phyloP scores from a whole-genome alignment of 805 yeast species.

The Lipomyces sp. region DNA sequence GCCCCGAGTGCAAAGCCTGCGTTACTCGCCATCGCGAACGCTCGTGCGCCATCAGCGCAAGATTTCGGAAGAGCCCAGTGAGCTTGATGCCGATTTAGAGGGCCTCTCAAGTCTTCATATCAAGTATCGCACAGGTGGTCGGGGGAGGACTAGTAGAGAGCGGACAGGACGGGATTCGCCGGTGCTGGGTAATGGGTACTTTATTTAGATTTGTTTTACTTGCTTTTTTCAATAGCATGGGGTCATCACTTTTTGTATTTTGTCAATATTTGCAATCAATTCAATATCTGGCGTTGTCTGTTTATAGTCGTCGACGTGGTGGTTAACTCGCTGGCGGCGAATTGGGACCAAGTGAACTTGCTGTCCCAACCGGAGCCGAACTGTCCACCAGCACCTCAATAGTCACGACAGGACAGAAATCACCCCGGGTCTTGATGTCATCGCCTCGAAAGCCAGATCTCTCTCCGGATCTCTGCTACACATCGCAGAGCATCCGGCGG shows the following conservation, averaged over 20 bases:
- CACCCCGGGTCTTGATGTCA: no score
- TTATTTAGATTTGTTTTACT: background rate
- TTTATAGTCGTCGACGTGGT: background rate
- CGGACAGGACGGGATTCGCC: conserved; percentile 16
- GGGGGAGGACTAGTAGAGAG: no score
- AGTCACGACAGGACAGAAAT: background rate
- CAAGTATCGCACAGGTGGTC: no score
- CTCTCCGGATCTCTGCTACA: conserved; percentile 16
- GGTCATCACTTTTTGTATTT: background rate
- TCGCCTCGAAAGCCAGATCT: conserved; percentile 11
- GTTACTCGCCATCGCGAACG: conserved; percentile 1
- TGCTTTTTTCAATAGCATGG: no score
- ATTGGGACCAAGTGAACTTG: no score
- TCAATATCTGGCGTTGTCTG: no score
- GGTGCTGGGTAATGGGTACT: conserved; percentile 8
- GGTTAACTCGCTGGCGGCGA: no score
- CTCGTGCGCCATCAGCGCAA: conserved; percentile 9
- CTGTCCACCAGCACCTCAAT: background rate
- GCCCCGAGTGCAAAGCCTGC: conserved; percentile 12
- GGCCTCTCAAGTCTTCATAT: no score
- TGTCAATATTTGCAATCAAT: background rate
- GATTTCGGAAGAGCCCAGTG: conserved; percentile 20
- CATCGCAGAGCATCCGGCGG: conserved; percentile 20
- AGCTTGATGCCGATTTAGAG: background rate
- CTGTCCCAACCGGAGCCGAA: background rate